Conservation (phyloP, 176 grass and related monocot genomes). For the Canna indica region DNA sequence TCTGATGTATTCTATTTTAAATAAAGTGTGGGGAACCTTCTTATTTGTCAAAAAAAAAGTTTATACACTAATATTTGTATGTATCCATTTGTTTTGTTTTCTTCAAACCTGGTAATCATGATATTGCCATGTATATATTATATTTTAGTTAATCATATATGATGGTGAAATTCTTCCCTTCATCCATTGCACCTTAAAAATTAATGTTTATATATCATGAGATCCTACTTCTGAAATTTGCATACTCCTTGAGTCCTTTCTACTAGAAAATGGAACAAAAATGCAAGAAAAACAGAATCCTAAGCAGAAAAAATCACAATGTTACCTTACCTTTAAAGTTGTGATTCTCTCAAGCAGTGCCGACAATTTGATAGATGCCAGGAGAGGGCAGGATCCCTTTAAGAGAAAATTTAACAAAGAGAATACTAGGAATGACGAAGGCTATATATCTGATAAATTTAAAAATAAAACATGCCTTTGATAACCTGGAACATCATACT, state of each 20-base stretch:
- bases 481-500: too few species aligned
- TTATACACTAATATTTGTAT: too few species aligned
- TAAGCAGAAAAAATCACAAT: not conserved
- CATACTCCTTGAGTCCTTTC: not conserved
- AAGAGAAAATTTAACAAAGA: constrained; percentile 4
- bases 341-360: constrained; percentile 65
- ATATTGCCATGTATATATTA: too few species aligned
- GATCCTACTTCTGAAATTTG: not conserved
- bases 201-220: not conserved
- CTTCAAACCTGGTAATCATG: too few species aligned
- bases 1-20: too few species aligned
- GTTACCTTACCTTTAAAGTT: constrained; percentile 57
- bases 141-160: too few species aligned
- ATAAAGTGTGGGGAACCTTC: too few species aligned
- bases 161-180: too few species aligned
- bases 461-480: not conserved
- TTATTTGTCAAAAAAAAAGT: too few species aligned
- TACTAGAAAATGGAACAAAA: not conserved
- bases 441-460: not conserved
- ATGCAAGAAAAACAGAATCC: not conserved
- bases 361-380: constrained; percentile 76
- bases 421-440: not conserved
- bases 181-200: too few species aligned
- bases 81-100: too few species aligned
- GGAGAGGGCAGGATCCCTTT: constrained; percentile 39